Evolutionary conservation across 495 filamentous ascomycete genomes (phyloP).

Genomic region (Massariosphaeria phaeospora): DNA sequence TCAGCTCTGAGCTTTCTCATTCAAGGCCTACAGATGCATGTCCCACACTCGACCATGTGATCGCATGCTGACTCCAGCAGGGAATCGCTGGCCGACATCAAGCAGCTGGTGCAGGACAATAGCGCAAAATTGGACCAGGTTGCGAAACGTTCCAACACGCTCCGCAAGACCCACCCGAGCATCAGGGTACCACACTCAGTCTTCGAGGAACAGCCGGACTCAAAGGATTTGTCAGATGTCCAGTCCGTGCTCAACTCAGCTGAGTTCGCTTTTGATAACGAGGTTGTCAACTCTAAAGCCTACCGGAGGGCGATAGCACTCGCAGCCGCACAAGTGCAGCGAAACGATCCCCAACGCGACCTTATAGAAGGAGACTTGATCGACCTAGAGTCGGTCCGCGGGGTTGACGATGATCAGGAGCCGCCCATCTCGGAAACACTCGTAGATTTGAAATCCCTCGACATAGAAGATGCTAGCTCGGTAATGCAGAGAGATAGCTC

Average conservation of each 20-base stretch:
- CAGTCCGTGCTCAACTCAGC: conserved; percentile 12
- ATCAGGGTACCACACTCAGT: conserved; percentile 21
- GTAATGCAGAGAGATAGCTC: not conserved
- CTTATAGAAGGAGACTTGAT: conserved; percentile 6
- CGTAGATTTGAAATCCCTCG: not conserved
- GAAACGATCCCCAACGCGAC: not conserved
- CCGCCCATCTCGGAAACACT: not conserved
- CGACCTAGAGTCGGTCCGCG: not conserved
- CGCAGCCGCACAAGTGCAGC: not conserved
- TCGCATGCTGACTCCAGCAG: not conserved
- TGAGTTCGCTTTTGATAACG: conserved; percentile 23
- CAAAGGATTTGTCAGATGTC: not conserved
- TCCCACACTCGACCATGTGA: not conserved
- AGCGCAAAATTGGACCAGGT: conserved; percentile 12
- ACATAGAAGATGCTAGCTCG: not conserved
- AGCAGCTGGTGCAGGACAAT: conserved; percentile 14
- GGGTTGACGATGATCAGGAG: not conserved
- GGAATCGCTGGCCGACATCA: conserved; percentile 24
- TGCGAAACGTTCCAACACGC: not conserved
- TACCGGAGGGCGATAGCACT: conserved; percentile 19
- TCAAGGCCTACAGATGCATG: conserved; percentile 25
- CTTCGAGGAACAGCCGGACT: not conserved
- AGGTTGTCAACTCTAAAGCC: conserved; percentile 23
- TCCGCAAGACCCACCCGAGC: conserved; percentile 11
- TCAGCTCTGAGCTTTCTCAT: conserved; percentile 15